Evolutionary conservation across 208 protist species (phyloP).

Genomic region (Leishmania major): DNA sequence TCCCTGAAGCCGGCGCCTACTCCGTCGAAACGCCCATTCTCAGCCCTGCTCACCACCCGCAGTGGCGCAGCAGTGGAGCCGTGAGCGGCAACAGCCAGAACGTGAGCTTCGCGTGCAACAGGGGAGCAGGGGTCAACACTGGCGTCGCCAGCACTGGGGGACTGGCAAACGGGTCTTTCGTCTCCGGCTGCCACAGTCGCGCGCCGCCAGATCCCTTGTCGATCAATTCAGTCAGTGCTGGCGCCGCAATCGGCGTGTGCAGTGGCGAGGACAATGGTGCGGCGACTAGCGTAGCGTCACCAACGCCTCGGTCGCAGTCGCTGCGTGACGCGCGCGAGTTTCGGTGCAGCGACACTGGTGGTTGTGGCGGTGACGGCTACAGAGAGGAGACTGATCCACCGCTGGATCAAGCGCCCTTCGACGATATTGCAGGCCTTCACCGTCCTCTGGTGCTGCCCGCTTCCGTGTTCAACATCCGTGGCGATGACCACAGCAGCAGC

Average conservation of each 20-base stretch:
- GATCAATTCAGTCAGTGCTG: neutral
- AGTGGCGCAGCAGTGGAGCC: slow-evolving; percentile 5
- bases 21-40: neutral
- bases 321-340: neutral
- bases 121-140: neutral
- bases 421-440: neutral
- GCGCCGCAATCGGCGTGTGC: neutral
- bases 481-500: neutral
- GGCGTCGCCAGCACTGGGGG: neutral
- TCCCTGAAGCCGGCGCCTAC: neutral
- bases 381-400: neutral
- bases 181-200: neutral
- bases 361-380: neutral
- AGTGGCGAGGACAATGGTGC: neutral
- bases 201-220: neutral
- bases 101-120: slow-evolving; percentile 19
- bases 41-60: neutral
- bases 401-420: neutral
- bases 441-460: neutral
- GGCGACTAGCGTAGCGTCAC: neutral
- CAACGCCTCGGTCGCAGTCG: neutral
- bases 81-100: slow-evolving; percentile 13
- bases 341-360: neutral
- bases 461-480: neutral
- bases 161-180: neutral